Conservation (phyloP, 352 stramenopile species). For the Phytophthora pseudosyringae region DNA sequence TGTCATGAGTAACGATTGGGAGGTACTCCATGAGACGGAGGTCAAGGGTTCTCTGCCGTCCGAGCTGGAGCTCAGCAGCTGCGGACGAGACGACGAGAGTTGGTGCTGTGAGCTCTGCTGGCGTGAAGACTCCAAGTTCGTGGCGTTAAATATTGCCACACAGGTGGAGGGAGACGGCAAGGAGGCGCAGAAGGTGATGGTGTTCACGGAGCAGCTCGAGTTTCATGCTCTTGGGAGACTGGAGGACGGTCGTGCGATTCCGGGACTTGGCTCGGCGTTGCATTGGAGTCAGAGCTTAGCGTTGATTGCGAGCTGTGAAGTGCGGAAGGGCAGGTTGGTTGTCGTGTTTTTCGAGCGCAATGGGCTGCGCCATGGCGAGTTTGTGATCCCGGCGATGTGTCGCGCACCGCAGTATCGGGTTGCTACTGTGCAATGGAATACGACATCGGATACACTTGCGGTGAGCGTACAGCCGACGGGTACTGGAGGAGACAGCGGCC, state of each 20-base stretch:
- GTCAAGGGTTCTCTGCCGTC: conserved; percentile 42
- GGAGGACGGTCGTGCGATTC: conserved; percentile 70
- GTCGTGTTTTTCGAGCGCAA: conserved; percentile 89
- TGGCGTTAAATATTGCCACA: conserved; percentile 65
- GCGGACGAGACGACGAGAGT: background rate
- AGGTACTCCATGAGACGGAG: conserved; percentile 75
- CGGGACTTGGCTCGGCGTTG: conserved; percentile 48
- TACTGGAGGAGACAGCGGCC: background rate
- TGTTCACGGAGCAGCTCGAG: conserved; percentile 64
- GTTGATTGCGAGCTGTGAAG: conserved; percentile 71
- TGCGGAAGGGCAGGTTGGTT: conserved; percentile 56
- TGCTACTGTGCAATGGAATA: conserved; percentile 61
- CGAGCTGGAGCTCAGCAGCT: conserved; percentile 20
- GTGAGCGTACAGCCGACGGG: conserved; percentile 42
- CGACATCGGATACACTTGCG: conserved; percentile 70
- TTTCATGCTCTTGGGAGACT: conserved; percentile 71
- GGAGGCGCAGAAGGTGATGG: conserved; percentile 51
- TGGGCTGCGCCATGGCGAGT: conserved; percentile 81
- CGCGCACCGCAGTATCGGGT: conserved; percentile 39
- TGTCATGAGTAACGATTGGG: conserved; percentile 81
- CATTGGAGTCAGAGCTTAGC: conserved; percentile 82
- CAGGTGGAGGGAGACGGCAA: conserved; percentile 1
- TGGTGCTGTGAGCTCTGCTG: conserved; percentile 52
- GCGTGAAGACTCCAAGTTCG: conserved; percentile 76
- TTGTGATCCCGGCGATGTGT: conserved; percentile 56